Evolutionary conservation across 2,329 filamentous ascomycete genomes (phyloP).

Genomic region (Alternaria atra): DNA sequence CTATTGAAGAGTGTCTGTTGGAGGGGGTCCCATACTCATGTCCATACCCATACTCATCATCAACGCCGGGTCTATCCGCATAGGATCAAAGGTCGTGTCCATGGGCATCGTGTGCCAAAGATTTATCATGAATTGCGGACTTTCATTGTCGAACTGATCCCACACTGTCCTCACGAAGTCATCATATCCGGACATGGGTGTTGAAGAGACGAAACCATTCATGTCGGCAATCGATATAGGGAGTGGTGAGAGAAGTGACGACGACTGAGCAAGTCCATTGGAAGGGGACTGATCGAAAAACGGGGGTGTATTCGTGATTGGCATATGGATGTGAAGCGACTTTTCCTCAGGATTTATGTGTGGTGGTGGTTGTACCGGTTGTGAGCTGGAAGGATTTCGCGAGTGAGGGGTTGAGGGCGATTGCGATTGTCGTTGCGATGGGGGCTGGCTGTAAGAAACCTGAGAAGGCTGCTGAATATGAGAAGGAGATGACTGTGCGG

Average conservation of each 20-base stretch:
- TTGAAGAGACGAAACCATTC: constrained; percentile 54
- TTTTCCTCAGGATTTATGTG: constrained; percentile 49
- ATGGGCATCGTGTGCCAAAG: constrained; percentile 58
- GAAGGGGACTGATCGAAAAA: constrained; percentile 55
- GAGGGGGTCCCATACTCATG: constrained; percentile 52
- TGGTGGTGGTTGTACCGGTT: constrained; percentile 40
- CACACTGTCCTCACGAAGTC: constrained; percentile 54
- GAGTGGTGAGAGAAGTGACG: constrained; percentile 50
- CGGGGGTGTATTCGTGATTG: constrained; percentile 45
- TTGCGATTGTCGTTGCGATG: constrained; percentile 44
- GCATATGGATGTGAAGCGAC: constrained; percentile 32
- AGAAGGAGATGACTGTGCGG: constrained; percentile 31
- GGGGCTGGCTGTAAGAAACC: constrained; percentile 23
- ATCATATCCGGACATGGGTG: constrained; percentile 58
- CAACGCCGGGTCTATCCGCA: constrained; percentile 57
- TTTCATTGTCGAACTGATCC: constrained; percentile 54
- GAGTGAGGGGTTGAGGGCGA: constrained; percentile 44
- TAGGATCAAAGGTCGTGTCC: constrained; percentile 54
- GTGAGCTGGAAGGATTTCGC: constrained; percentile 43
- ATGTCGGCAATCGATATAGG: constrained; percentile 49
- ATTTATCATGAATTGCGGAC: constrained; percentile 60
- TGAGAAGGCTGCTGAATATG: constrained; percentile 27
- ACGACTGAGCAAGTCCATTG: constrained; percentile 41
- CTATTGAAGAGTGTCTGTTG: constrained; percentile 53
- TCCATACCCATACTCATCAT: constrained; percentile 58